A percentile compares a stretch with the other conserved stretches of the same genome.
phyloP scores from a whole-genome alignment of 1,139 yeast genomes.

The Blastobotrys elegans region DNA sequence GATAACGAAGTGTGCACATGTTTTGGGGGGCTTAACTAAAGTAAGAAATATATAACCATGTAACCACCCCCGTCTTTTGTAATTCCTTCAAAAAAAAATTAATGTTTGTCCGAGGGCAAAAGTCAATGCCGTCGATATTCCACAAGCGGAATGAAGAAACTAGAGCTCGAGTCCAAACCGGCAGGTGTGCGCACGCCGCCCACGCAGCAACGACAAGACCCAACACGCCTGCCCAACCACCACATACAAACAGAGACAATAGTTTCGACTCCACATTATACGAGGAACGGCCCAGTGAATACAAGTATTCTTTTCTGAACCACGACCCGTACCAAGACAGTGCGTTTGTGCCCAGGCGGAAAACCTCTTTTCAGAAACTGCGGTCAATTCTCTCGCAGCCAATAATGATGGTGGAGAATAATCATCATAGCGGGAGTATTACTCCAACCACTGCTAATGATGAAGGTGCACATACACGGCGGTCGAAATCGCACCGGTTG shows the following conservation, averaged over 20 bases:
- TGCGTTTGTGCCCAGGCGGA: not conserved
- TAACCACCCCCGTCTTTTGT: not conserved
- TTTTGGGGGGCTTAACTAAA: too few relatives aligned
- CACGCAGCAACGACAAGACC: not conserved
- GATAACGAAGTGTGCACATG: too few relatives aligned
- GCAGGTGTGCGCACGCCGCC: too few relatives aligned
- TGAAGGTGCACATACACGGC: not conserved
- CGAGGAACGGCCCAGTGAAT: not conserved
- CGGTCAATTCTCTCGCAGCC: constrained; percentile 2
- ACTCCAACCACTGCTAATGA: not conserved
- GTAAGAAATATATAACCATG: too few relatives aligned
- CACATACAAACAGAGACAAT: not conserved
- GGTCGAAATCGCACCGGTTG: constrained; percentile 12
- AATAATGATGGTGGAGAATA: not conserved
- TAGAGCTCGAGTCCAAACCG: too few relatives aligned
- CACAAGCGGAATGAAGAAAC: too few relatives aligned
- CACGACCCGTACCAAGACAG: not conserved
- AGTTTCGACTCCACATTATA: not conserved
- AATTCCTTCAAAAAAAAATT: not conserved
- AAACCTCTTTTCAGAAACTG: not conserved
- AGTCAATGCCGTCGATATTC: not conserved
- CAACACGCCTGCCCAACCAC: not conserved
- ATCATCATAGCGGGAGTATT: not conserved
- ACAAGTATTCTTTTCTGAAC: not conserved
- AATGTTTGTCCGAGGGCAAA: not conserved